A percentile compares a stretch with the other conserved stretches of the same genome.
Evolutionary conservation across 2,329 filamentous ascomycete species (phyloP).

Genomic region (Penicillium vulpinum): DNA sequence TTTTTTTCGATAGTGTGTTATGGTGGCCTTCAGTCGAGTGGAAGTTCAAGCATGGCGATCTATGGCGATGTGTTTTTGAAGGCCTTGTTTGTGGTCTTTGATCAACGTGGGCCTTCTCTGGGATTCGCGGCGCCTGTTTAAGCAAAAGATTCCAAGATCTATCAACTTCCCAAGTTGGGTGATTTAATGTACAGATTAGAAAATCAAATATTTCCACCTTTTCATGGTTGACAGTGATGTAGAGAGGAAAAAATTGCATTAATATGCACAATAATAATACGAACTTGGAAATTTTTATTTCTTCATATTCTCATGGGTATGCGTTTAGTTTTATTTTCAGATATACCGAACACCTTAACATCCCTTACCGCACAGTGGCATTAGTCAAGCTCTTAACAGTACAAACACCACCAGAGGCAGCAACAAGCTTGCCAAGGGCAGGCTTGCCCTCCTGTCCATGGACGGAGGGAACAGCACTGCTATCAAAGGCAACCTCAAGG

Average conservation of each 20-base stretch:
- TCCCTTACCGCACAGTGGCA: slow-evolving; percentile 74
- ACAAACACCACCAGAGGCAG: slow-evolving; percentile 75
- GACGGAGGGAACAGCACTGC: slow-evolving; percentile 71
- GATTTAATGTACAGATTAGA: slow-evolving; percentile 10
- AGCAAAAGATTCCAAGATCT: not conserved
- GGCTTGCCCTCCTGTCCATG: slow-evolving; percentile 63
- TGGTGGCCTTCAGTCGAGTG: slow-evolving; percentile 61
- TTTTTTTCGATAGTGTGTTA: slow-evolving; percentile 49
- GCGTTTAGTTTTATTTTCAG: slow-evolving; percentile 19
- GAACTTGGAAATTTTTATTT: slow-evolving; percentile 13
- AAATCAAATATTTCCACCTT: slow-evolving; percentile 1
- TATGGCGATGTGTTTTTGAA: slow-evolving; percentile 64
- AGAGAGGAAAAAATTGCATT: not conserved
- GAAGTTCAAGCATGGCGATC: slow-evolving; percentile 57
- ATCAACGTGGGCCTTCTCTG: slow-evolving; percentile 50
- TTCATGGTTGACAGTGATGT: not conserved
- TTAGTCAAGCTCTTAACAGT: slow-evolving; percentile 78
- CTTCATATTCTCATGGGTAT: slow-evolving; percentile 25
- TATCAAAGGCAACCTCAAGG: slow-evolving; percentile 85
- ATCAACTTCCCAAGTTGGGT: not conserved
- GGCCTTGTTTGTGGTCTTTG: slow-evolving; percentile 62
- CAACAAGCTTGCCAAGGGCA: slow-evolving; percentile 65
- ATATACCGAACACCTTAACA: slow-evolving; percentile 6
- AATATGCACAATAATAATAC: slow-evolving; percentile 3
- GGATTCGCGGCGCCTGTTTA: slow-evolving; percentile 51